These are phyloP conservation scores for Fusarium gaditjirri DNA, from an alignment of 2,329 filamentous ascomycete species.

Conservation along the genomic window DNA sequence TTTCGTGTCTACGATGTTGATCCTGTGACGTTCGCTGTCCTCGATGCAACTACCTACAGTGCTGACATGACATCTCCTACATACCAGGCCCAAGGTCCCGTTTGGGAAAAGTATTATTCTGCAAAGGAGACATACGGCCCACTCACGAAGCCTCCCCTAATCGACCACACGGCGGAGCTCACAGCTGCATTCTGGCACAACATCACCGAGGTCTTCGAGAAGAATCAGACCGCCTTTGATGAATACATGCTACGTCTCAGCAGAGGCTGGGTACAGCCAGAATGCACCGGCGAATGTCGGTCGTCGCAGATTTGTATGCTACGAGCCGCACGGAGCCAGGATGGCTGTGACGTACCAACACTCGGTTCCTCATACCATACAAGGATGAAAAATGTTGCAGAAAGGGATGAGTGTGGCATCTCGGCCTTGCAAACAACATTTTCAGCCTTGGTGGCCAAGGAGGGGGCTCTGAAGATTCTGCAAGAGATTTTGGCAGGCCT, in stretches of 20 bases:
- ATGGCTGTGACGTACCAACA: slow-evolving; percentile 59
- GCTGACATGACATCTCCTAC: slow-evolving; percentile 60
- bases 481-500: slow-evolving; percentile 18
- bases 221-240: slow-evolving; percentile 55
- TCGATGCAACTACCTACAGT: slow-evolving; percentile 65
- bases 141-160: slow-evolving; percentile 55
- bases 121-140: slow-evolving; percentile 64
- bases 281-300: slow-evolving; percentile 57
- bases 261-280: slow-evolving; percentile 55
- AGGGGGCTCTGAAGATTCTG: slow-evolving; percentile 42
- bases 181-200: slow-evolving; percentile 69
- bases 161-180: slow-evolving; percentile 55
- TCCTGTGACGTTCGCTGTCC: slow-evolving; percentile 64
- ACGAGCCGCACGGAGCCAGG: slow-evolving; percentile 61
- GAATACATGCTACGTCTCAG: slow-evolving; percentile 59
- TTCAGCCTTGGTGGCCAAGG: slow-evolving; percentile 40
- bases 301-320: slow-evolving; percentile 62
- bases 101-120: slow-evolving; percentile 67
- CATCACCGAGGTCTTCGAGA: slow-evolving; percentile 61
- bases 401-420: slow-evolving; percentile 46
- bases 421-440: slow-evolving; percentile 45
- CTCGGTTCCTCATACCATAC: slow-evolving; percentile 51
- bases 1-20: slow-evolving; percentile 70
- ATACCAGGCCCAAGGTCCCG: slow-evolving; percentile 57
- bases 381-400: slow-evolving; percentile 29